Evolutionary conservation across 2,329 filamentous ascomycete species (phyloP).

Genomic region (Stylonectria norvegica): DNA sequence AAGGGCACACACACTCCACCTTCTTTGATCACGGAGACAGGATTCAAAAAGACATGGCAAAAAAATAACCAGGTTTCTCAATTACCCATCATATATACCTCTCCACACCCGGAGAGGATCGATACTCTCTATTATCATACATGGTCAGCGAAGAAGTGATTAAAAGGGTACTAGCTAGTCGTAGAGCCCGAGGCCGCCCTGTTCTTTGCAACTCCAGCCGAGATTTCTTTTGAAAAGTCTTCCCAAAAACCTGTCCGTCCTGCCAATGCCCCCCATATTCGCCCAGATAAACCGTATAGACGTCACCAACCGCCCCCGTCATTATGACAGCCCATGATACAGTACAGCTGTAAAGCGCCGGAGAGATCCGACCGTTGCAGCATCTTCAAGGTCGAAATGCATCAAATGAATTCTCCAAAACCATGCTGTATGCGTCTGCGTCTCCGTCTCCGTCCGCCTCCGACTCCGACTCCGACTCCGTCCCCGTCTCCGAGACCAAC

Average conservation of each 20-base stretch:
- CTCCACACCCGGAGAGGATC: too few relatives aligned
- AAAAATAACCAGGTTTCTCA: constrained; percentile 9
- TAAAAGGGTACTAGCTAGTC: constrained; percentile 31
- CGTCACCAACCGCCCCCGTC: constrained; percentile 28
- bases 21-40: too few relatives aligned
- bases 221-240: neutral
- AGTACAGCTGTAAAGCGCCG: constrained; percentile 24
- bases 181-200: constrained; percentile 20
- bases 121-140: constrained; percentile 27
- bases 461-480: constrained; percentile 19
- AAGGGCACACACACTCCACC: too few relatives aligned
- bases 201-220: constrained; percentile 5
- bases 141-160: constrained; percentile 28
- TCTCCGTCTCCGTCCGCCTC: too few relatives aligned
- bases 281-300: constrained; percentile 28
- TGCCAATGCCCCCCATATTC: constrained; percentile 28
- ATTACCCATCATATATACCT: constrained; percentile 20
- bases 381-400: constrained; percentile 18
- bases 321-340: constrained; percentile 31
- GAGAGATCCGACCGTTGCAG: constrained; percentile 9
- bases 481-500: too few relatives aligned
- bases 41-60: too few relatives aligned
- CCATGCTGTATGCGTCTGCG: constrained; percentile 25
- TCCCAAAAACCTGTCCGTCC: constrained; percentile 19
- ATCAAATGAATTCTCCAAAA: constrained; percentile 22